Evolutionary conservation across 768 basidiomycete genomes (phyloP), one percentile per base, ranked within the genome.

Genomic region (Lentinus tigrinus): DNA sequence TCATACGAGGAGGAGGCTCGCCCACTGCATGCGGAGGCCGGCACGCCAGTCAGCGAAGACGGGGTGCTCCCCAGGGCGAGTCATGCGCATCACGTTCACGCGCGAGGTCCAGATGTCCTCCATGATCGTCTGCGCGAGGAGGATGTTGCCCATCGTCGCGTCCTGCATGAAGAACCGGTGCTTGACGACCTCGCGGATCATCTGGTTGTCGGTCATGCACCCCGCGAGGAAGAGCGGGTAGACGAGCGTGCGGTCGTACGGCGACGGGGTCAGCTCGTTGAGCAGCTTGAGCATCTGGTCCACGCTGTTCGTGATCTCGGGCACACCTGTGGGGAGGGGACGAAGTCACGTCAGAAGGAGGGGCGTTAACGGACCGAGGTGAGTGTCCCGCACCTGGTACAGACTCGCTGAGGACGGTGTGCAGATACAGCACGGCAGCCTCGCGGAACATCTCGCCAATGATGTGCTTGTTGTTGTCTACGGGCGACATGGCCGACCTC

Each of bases 221-320:
- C 87, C 91, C 28, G 86, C 84, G 40, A 93, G 75, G 68, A 84
- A 87, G 54, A 90, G 79, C 27, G 91, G 89, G 72, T 91, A 87
- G 21, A 89, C 75, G 40, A 91, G 71, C 8, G 81, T 78, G 56
- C 88, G 82, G 70, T 93, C 91, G 42, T 83, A 71, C 56, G 81
- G 76, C 16, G 85, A 84, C 40, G 82, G 72, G 26, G 79, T 80
- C 52, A 91, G 68, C 62, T 80, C 79, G 56, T 76, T 73, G 54
- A 91, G 68, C 21, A 79, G 72, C 44, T 80, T 80, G 51, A 83
- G 74, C 47, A 90, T 79, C 42, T 67, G 69, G 26, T 81, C 80
- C 28, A 88, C 83, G 9, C 81, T 83, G 39, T 76, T 72, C 54
- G 69, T 74, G 62, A 93, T 89, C 70, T 92, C 90, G 48, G 85